Evolutionary conservation across 805 yeast species (phyloP), one percentile per base, ranked within the genome.

Genomic region (Nakazawaea wickerhamii): DNA sequence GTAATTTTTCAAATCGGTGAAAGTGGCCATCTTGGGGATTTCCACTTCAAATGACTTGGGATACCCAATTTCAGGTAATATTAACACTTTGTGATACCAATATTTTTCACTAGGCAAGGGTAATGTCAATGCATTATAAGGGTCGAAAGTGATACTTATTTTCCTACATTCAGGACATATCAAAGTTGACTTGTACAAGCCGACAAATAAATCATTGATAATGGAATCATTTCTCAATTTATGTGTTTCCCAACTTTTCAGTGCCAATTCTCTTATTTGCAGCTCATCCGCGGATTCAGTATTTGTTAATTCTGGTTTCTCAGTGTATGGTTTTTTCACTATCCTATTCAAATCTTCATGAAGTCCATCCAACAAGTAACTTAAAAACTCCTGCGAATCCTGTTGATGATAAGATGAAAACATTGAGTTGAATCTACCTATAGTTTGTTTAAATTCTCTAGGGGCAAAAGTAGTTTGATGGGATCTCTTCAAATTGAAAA

Each of bases 271-370:
- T n/a, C 59, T 62, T 9, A 90, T 72, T 6, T 76, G 79, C 0
- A 59, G 59, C 0, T 63, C 60, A 55, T 84, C 75, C 32, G 68
- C 64, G 3, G 78, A 73, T 53, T 78, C 77, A 27, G 75, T 82
- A 28, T 79, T 86, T 10, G 74, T 63, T 18, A 83, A 58, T 55
- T 88, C 96, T 0, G 98, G 96, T 54, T 88, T 88, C 53, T 87
- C 95, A 6, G 87, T 77, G 50, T 81, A 82, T 1, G 98, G 98
- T 57, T 93, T 93, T 28, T 84, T 65, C 7, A 75, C 57, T 22
- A 91, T 81, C 43, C 96, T 70, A 55, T 93, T 93, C 49, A 91
- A 68, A 61, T 91, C 98, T 60, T 91, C 97, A 57, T 91, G 97
- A 28, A 91, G 65, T 2, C 93, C 89, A 61, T 91, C 96, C 21